phyloP scores from a whole-genome alignment of 345 rosid species.

The Clarkia xantiana region DNA sequence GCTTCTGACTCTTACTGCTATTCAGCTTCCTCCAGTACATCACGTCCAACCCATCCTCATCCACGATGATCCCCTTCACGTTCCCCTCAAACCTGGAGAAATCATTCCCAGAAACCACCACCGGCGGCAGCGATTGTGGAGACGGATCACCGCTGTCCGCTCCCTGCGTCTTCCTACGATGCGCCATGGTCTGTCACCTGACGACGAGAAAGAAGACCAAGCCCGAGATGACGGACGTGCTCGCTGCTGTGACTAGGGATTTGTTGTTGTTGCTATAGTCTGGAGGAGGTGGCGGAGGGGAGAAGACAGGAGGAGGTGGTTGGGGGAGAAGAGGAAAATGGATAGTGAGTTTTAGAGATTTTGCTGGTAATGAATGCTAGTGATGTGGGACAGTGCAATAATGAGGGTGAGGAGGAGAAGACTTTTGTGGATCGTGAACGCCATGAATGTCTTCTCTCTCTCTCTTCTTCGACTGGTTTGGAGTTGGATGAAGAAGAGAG shows the following conservation, averaged over 20 bases:
- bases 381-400: constrained; percentile 6
- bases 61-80: constrained; percentile 46
- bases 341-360: constrained; percentile 52
- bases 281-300: background rate
- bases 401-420: constrained; percentile 6
- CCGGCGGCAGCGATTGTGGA: too few relatives aligned
- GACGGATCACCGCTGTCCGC: constrained; percentile 5
- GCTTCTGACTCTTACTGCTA: constrained; percentile 6
- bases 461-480: too few relatives aligned
- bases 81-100: constrained; percentile 34
- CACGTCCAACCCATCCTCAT: constrained; percentile 73
- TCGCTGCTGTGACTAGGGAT: constrained; percentile 40
- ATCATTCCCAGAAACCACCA: constrained; percentile 9
- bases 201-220: constrained; percentile 33
- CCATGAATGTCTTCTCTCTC: background rate
- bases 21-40: constrained; percentile 61
- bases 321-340: constrained; percentile 17
- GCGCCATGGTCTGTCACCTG: constrained; percentile 15
- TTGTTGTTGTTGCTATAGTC: constrained; percentile 2
- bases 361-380: constrained; percentile 16
- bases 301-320: background rate
- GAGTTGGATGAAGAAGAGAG: too few relatives aligned
- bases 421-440: constrained; percentile 19
- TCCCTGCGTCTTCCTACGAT: constrained; percentile 22
- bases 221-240: constrained; percentile 34